Percentiles rank a stretch among this genome's conserved stretches.
Conservation (phyloP, 192 early-diverging fungal genomes). For the Dissophora ornata region DNA sequence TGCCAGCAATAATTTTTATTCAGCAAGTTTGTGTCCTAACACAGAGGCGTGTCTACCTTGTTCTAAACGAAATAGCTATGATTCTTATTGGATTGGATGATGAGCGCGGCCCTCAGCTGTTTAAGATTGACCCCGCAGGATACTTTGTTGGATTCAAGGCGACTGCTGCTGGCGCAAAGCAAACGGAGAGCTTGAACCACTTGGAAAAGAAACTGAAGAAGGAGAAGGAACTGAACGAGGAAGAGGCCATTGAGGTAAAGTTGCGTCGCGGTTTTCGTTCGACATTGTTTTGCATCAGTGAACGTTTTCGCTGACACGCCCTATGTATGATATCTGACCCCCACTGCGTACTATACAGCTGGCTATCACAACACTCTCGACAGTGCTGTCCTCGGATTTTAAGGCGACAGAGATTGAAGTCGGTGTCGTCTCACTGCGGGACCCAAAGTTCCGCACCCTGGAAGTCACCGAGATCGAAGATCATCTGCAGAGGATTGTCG, state of each 20-base stretch:
- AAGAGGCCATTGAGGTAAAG: conserved; percentile 92
- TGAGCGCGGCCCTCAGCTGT: conserved; percentile 96
- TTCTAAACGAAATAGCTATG: too few species aligned
- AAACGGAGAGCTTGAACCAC: conserved; percentile 94
- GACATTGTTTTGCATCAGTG: not conserved
- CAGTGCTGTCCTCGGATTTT: conserved; percentile 92
- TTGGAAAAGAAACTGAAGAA: conserved; percentile 99
- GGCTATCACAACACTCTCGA: conserved; percentile 94
- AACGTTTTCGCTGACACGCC: too few species aligned
- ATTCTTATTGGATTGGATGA: conserved; percentile 97
- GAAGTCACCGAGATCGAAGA: conserved; percentile 87
- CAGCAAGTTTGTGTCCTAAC: too few species aligned
- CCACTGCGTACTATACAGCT: too few species aligned
- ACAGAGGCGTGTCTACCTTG: too few species aligned
- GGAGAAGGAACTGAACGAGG: conserved; percentile 77
- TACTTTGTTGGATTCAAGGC: conserved; percentile 98
- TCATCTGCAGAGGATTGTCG: conserved; percentile 87
- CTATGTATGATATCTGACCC: too few species aligned
- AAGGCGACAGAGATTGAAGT: conserved; percentile 98
- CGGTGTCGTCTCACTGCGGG: conserved; percentile 83
- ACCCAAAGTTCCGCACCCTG: conserved; percentile 83
- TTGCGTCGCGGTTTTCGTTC: not conserved
- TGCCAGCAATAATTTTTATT: not conserved
- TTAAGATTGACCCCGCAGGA: conserved; percentile 98
- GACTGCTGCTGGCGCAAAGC: conserved; percentile 94